phyloP scores from a whole-genome alignment of 2,329 filamentous ascomycete genomes.

The Colletotrichum sp. region DNA sequence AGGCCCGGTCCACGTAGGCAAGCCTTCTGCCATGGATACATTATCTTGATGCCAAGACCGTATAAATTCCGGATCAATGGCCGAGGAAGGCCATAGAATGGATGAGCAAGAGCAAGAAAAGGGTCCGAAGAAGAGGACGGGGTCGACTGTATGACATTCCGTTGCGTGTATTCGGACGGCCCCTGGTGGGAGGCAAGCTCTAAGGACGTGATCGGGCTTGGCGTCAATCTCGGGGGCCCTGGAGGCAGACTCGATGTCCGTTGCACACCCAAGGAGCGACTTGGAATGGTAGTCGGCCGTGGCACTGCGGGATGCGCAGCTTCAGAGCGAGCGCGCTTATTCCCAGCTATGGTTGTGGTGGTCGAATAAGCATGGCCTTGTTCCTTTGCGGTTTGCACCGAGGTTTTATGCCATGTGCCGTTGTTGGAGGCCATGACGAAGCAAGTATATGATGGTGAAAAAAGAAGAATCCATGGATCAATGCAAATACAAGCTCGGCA shows the following conservation, averaged over 20 bases:
- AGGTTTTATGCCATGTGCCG: conserved; percentile 53
- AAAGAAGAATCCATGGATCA: background rate
- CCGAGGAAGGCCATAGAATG: conserved; percentile 64
- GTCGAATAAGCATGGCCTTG: conserved; percentile 41
- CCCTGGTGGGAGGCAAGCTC: conserved; percentile 22
- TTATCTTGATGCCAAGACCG: conserved; percentile 69
- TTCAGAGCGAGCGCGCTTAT: conserved; percentile 43
- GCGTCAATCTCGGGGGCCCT: conserved; percentile 34
- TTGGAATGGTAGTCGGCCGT: background rate
- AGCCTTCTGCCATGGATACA: conserved; percentile 81
- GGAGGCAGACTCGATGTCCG: conserved; percentile 34
- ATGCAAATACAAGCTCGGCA: background rate
- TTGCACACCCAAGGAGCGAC: conserved; percentile 32
- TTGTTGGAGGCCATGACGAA: conserved; percentile 42
- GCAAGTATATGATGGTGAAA: background rate
- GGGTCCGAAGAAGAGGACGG: conserved; percentile 57
- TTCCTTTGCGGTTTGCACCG: conserved; percentile 50
- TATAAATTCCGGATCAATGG: conserved; percentile 68
- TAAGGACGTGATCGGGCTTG: conserved; percentile 51
- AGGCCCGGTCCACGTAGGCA: conserved; percentile 73
- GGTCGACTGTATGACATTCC: conserved; percentile 54
- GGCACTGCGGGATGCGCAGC: background rate
- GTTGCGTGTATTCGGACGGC: conserved; percentile 61
- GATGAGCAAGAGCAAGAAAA: conserved; percentile 65
- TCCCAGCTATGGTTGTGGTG: conserved; percentile 47